Conservation (phyloP, 768 basidiomycete genomes). For the Amanita pallidorosea region DNA sequence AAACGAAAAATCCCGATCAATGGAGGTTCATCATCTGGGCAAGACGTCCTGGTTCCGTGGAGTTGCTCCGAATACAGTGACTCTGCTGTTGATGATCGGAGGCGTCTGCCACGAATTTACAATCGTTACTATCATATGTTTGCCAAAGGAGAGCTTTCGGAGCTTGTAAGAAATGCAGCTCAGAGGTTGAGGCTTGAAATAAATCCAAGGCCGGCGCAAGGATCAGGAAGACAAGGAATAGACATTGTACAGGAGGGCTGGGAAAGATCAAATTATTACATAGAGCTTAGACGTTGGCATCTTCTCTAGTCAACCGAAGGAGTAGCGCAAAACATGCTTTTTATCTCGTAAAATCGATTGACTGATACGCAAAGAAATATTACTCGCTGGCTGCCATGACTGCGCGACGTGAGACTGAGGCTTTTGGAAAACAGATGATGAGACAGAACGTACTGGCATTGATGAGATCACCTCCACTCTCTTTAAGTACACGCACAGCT, state of each 20-base stretch:
- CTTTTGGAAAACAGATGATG: not conserved
- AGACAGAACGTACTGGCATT: conserved; percentile 73
- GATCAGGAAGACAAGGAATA: conserved; percentile 32
- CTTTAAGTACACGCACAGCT: conserved; percentile 84
- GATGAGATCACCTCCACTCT: conserved; percentile 89
- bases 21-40: conserved; percentile 28
- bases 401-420: conserved; percentile 15
- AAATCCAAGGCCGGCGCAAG: conserved; percentile 19
- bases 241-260: conserved; percentile 67
- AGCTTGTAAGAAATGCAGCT: conserved; percentile 56
- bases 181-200: conserved; percentile 42
- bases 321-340: conserved; percentile 5
- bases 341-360: conserved; percentile 15
- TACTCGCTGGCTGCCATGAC: conserved; percentile 93
- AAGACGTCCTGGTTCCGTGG: conserved; percentile 91
- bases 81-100: conserved; percentile 9
- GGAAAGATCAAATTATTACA: conserved; percentile 86
- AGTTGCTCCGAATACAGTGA: conserved; percentile 42
- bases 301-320: not conserved
- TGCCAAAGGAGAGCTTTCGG: conserved; percentile 61
- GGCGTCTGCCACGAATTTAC: conserved; percentile 34
- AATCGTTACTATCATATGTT: conserved; percentile 98
- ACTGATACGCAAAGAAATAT: conserved; percentile 14
- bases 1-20: conserved; percentile 51
- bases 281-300: conserved; percentile 62